These are phyloP conservation scores for Parastagonospora nodorum DNA, from an alignment of 2,329 filamentous ascomycete genomes.

Conservation along the genomic window DNA sequence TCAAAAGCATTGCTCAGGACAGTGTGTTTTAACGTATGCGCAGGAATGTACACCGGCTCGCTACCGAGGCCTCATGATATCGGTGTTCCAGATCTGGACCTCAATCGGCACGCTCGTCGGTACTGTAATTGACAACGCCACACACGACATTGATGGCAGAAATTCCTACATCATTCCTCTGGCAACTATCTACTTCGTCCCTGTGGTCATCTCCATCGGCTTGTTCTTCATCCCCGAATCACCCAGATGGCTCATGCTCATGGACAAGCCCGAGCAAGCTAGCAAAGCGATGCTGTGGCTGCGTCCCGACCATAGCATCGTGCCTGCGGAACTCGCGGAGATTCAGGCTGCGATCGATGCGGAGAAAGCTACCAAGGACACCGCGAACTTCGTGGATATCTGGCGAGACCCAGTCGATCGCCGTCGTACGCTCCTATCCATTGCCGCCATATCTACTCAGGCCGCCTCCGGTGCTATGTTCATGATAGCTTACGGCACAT, in stretches of 20 bases:
- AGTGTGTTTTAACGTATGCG: background rate
- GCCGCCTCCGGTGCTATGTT: slow-evolving; percentile 62
- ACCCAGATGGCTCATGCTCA: slow-evolving; percentile 52
- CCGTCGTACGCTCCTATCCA: slow-evolving; percentile 55
- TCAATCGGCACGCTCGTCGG: slow-evolving; percentile 52
- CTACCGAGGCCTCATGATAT: slow-evolving; percentile 57
- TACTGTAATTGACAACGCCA: slow-evolving; percentile 59
- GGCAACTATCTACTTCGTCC: slow-evolving; percentile 60
- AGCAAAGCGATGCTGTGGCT: slow-evolving; percentile 33
- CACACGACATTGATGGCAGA: slow-evolving; percentile 23
- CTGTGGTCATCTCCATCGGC: slow-evolving; percentile 52
- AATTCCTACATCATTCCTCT: slow-evolving; percentile 54
- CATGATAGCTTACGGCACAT: slow-evolving; percentile 42
- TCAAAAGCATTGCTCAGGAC: too few species aligned
- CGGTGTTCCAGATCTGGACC: slow-evolving; percentile 56
- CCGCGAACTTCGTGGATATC: slow-evolving; percentile 57
- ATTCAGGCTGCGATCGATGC: slow-evolving; percentile 36
- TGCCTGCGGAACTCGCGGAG: slow-evolving; percentile 28
- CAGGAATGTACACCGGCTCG: slow-evolving; percentile 55
- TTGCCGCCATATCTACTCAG: slow-evolving; percentile 57
- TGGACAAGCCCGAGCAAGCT: slow-evolving; percentile 24
- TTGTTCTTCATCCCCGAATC: slow-evolving; percentile 42
- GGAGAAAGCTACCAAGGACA: slow-evolving; percentile 53
- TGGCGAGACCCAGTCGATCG: slow-evolving; percentile 59
- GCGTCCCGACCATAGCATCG: slow-evolving; percentile 25